A percentile compares a stretch with the other conserved stretches of the same genome.
phyloP scores from a whole-genome alignment of 2,329 filamentous ascomycete genomes.

The Fusarium buxicola region DNA sequence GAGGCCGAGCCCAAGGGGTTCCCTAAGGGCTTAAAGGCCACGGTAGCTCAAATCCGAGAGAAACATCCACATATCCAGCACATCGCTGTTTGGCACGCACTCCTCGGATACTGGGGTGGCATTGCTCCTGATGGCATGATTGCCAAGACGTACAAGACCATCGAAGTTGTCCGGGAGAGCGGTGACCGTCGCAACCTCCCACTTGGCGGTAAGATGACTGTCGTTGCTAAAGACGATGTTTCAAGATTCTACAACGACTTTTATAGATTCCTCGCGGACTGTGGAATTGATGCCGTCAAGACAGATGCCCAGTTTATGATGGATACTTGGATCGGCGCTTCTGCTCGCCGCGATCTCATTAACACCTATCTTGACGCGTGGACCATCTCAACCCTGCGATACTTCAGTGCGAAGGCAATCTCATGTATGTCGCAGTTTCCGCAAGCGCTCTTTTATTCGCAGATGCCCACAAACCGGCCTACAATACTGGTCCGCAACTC shows the following conservation, averaged over 20 bases:
- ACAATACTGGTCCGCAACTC: constrained; percentile 84
- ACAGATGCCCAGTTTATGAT: constrained; percentile 93
- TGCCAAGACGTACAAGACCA: constrained; percentile 81
- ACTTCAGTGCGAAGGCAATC: constrained; percentile 83
- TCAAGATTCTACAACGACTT: constrained; percentile 88
- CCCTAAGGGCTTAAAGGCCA: constrained; percentile 79
- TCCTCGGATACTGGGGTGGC: constrained; percentile 92
- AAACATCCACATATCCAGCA: constrained; percentile 80
- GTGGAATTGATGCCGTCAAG: constrained; percentile 88
- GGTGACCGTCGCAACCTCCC: constrained; percentile 60
- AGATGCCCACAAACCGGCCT: constrained; percentile 81
- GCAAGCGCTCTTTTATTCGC: constrained; percentile 85
- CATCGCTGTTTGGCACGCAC: constrained; percentile 93
- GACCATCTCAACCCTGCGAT: constrained; percentile 79
- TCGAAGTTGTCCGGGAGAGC: constrained; percentile 65
- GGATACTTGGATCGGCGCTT: constrained; percentile 77
- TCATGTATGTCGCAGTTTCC: constrained; percentile 96
- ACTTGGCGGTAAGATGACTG: constrained; percentile 73
- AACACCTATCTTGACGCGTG: constrained; percentile 86
- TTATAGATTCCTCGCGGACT: constrained; percentile 80
- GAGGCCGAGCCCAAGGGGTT: constrained; percentile 86
- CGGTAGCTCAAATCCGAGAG: constrained; percentile 75
- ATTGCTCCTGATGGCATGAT: constrained; percentile 81
- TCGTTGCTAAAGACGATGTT: constrained; percentile 81
- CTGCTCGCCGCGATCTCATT: constrained; percentile 77